Percentiles rank a stretch among this genome's conserved stretches.
Conservation (phyloP, 2,329 filamentous ascomycete species). For the Dactylonectria estremocensis region DNA sequence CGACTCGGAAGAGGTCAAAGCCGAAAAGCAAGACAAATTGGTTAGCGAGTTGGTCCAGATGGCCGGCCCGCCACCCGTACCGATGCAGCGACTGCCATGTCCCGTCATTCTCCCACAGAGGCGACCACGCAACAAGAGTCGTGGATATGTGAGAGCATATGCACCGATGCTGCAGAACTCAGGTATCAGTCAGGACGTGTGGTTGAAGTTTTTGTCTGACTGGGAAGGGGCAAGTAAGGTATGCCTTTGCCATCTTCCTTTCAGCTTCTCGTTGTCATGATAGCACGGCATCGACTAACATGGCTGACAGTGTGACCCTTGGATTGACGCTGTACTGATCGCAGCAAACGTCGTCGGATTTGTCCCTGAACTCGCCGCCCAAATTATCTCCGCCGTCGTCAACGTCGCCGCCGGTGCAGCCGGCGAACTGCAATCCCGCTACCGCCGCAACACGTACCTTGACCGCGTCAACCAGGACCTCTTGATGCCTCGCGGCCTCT, state of each 20-base stretch:
- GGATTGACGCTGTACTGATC: constrained; percentile 12
- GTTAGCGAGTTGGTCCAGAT: constrained; percentile 15
- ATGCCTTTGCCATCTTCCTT: too few relatives aligned
- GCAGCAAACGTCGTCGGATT: constrained; percentile 19
- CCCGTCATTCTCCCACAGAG: constrained; percentile 23
- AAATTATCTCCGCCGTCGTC: constrained; percentile 2
- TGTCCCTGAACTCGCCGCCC: constrained; percentile 6
- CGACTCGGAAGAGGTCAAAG: constrained; percentile 19
- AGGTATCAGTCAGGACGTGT: constrained; percentile 14
- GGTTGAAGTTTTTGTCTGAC: constrained; percentile 18
- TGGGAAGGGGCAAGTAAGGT: constrained; percentile 23
- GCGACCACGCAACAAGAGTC: constrained; percentile 14
- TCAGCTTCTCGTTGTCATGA: too few relatives aligned
- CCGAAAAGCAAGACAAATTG: constrained; percentile 10
- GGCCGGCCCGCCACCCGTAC: constrained; percentile 8
- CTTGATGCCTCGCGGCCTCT: constrained; percentile 18
- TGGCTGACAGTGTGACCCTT: constrained; percentile 4
- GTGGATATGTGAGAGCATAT: constrained; percentile 25
- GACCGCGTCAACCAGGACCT: constrained; percentile 12
- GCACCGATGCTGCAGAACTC: constrained; percentile 5
- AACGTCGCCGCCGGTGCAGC: constrained; percentile 15
- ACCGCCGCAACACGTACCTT: constrained; percentile 17
- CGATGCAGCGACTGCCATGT: constrained; percentile 9
- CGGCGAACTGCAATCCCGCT: constrained; percentile 10
- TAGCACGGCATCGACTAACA: not conserved